Evolutionary conservation across 1,284 basidiomycete genomes (phyloP), one percentile per base, ranked within the genome.

Genomic region (Moesziomyces globuligerus): DNA sequence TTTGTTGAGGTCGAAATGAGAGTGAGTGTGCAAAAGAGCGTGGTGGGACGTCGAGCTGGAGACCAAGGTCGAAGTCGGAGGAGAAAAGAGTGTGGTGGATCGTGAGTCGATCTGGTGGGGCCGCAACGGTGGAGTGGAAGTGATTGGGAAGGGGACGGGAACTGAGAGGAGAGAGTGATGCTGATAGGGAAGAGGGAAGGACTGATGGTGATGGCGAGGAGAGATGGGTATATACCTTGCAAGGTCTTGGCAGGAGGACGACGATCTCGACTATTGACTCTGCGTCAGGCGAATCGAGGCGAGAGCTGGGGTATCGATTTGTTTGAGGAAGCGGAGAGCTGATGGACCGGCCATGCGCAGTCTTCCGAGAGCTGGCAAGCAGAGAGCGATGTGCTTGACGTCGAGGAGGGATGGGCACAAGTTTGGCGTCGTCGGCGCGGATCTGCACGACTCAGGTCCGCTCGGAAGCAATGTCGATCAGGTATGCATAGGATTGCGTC

Each of bases 391-490:
- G 21, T 25, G 11, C n/a, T 13, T 9, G 34, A 18, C 11, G n/a
- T 48, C 26, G 37, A 49, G 21, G 26, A 29, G 28, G 25, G 46
- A 41, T 45, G 20, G 38, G 46, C 36, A 21, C 18, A 26, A 21
- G 10, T 36, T 7, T 15, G 11, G 24, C 43, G 28, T 23, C 34
- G 26, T 24, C 26, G 32, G 48, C 48, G 39, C 48, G 53, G 43
- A 41, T 48, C 47, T 54, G 50, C 55, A 58, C 46, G 32, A 26
- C 37, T 20, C 23, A 65, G 28, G 54, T 65, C 61, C 61, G 61
- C 61, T 65, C 61, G 61, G 61, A 65, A 65, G 61, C 61, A 65
- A 65, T 65, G 61, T 65, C 61, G 61, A 65, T 65, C 61, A 47
- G 23, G 25, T 18, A 34, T 49, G 51, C 47, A 48, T 50, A 29